Evolutionary conservation across 345 rosid species (phyloP).

Genomic region (Melaleuca alternifolia): DNA sequence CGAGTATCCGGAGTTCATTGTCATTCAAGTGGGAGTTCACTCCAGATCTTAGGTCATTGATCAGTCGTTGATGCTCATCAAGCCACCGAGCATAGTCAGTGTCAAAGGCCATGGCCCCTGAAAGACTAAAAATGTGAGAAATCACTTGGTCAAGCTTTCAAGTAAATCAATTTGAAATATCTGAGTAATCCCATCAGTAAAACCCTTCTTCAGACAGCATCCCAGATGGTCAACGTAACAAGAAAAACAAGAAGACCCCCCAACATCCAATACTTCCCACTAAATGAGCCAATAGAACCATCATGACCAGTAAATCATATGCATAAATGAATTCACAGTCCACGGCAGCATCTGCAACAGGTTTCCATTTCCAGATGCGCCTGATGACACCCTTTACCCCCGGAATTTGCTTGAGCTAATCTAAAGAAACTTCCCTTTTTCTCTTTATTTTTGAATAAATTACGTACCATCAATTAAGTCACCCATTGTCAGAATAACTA

Average conservation of each 20-base stretch:
- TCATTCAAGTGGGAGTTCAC: slow-evolving; percentile 55
- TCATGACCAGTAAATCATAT: neutral
- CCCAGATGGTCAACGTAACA: neutral
- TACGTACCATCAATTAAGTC: neutral
- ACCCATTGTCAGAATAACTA: too few species aligned
- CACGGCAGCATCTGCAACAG: neutral
- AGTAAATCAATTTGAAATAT: neutral
- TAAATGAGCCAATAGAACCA: neutral
- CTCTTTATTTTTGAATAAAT: neutral
- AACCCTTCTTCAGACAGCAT: neutral
- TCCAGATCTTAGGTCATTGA: slow-evolving; percentile 63
- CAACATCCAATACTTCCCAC: neutral
- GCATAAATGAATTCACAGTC: neutral
- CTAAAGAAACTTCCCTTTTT: neutral
- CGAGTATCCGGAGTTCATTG: slow-evolving; percentile 52
- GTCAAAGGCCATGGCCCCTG: slow-evolving; percentile 77
- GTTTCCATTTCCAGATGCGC: neutral
- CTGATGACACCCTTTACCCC: neutral
- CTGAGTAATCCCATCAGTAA: neutral
- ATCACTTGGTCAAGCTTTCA: neutral
- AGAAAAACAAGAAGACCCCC: neutral
- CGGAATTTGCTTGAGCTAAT: neutral
- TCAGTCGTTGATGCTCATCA: slow-evolving; percentile 75
- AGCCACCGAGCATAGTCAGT: slow-evolving; percentile 76
- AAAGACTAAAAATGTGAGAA: slow-evolving; percentile 1